Percentiles rank a stretch among this genome's conserved stretches.
Conservation (phyloP, 1,139 yeast genomes). For the Yamadazyma dendronema region DNA sequence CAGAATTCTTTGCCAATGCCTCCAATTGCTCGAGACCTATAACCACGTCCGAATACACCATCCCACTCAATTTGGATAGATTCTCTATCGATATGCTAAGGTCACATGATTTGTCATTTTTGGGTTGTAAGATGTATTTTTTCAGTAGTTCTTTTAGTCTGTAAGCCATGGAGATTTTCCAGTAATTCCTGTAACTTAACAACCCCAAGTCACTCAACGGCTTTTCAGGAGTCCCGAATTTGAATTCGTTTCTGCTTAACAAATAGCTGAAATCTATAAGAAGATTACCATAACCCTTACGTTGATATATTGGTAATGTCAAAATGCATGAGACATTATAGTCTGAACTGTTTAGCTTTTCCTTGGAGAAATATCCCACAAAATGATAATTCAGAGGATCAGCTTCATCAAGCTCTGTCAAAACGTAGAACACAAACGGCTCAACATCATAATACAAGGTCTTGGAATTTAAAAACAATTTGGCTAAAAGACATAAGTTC, state of each 20-base stretch:
- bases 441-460: slow-evolving; percentile 93
- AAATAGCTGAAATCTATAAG: slow-evolving; percentile 88
- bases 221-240: slow-evolving; percentile 91
- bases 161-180: slow-evolving; percentile 68
- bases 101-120: slow-evolving; percentile 6
- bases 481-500: slow-evolving; percentile 84
- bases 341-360: slow-evolving; percentile 69
- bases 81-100: slow-evolving; percentile 51
- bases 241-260: slow-evolving; percentile 68
- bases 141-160: slow-evolving; percentile 30
- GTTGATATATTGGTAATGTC: slow-evolving; percentile 83
- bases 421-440: slow-evolving; percentile 84
- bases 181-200: slow-evolving; percentile 80
- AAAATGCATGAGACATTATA: slow-evolving; percentile 89
- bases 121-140: slow-evolving; percentile 16
- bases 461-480: slow-evolving; percentile 84
- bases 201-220: slow-evolving; percentile 88
- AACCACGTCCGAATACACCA: slow-evolving; percentile 83
- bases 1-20: slow-evolving; percentile 50
- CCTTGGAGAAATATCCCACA: slow-evolving; percentile 93
- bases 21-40: slow-evolving; percentile 80
- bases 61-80: slow-evolving; percentile 71
- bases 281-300: slow-evolving; percentile 86
- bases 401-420: slow-evolving; percentile 63
- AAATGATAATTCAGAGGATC: slow-evolving; percentile 61